Percentiles rank a stretch among this genome's conserved stretches.
Conservation (phyloP, 768 basidiomycete species). For the Agaricus blazei region DNA sequence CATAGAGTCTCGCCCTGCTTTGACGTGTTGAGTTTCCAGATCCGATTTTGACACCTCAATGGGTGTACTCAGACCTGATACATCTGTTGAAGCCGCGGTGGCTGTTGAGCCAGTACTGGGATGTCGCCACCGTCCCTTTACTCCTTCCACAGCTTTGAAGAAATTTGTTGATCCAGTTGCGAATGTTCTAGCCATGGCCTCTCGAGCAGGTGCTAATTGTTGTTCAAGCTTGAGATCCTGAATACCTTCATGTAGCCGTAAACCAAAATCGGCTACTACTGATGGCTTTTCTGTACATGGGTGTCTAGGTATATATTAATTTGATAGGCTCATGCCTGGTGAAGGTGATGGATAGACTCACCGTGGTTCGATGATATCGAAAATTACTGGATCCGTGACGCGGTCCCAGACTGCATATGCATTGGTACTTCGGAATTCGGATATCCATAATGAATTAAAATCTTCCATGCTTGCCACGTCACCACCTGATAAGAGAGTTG, state of each 20-base stretch:
- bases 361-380: slow-evolving; percentile 95
- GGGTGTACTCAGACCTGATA: slow-evolving; percentile 30
- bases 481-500: slow-evolving; percentile 29
- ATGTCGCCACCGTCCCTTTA: slow-evolving; percentile 63
- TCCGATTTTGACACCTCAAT: slow-evolving; percentile 35
- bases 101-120: slow-evolving; percentile 12
- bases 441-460: slow-evolving; percentile 85
- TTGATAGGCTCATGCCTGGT: background rate
- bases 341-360: slow-evolving; percentile 20
- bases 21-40: slow-evolving; percentile 15
- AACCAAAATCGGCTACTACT: slow-evolving; percentile 85
- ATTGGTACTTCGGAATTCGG: slow-evolving; percentile 82
- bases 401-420: slow-evolving; percentile 90
- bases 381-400: slow-evolving; percentile 86
- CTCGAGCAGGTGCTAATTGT: slow-evolving; percentile 88
- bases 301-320: slow-evolving; percentile 47
- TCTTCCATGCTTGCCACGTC: slow-evolving; percentile 62
- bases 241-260: slow-evolving; percentile 88
- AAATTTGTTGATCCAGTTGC: slow-evolving; percentile 72
- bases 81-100: slow-evolving; percentile 19
- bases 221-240: slow-evolving; percentile 92
- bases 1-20: background rate
- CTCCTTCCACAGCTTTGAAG: slow-evolving; percentile 88
- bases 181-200: slow-evolving; percentile 78
- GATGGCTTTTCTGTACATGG: slow-evolving; percentile 91